Evolutionary conservation across 371 early-diverging fungal species (phyloP).

Genomic region (Rozella allomycis): DNA sequence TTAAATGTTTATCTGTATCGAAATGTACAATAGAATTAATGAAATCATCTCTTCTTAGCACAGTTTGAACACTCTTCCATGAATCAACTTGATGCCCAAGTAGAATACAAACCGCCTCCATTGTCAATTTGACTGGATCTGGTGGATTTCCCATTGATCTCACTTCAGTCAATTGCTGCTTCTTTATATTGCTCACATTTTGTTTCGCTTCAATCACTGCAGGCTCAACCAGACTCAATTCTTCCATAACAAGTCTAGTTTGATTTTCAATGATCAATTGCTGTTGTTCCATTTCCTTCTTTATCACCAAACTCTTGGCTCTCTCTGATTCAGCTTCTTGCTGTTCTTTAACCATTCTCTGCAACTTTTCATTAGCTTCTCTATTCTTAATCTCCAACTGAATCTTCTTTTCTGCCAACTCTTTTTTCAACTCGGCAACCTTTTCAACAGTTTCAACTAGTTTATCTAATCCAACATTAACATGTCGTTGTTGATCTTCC

Average conservation of each 20-base stretch:
- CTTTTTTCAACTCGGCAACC: conserved; percentile 76
- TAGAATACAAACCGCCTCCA: conserved; percentile 90
- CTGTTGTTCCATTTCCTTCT: conserved; percentile 49
- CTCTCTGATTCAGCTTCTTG: conserved; percentile 85
- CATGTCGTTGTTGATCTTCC: conserved; percentile 93
- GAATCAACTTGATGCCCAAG: conserved; percentile 65
- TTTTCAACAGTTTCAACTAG: conserved; percentile 83
- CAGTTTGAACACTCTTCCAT: conserved; percentile 58
- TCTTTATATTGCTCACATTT: conserved; percentile 81
- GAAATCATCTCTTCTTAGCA: conserved; percentile 90
- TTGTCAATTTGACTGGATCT: conserved; percentile 78
- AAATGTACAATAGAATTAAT: conserved; percentile 89
- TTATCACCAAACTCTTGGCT: conserved; percentile 52
- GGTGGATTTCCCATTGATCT: conserved; percentile 95
- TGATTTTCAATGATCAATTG: conserved; percentile 60
- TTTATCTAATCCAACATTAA: conserved; percentile 90
- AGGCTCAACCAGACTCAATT: conserved; percentile 86
- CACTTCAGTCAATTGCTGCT: conserved; percentile 92
- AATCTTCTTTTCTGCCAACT: conserved; percentile 62
- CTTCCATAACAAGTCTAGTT: conserved; percentile 52
- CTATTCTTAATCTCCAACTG: conserved; percentile 69
- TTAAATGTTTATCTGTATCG: conserved; percentile 48
- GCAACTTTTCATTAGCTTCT: conserved; percentile 84
- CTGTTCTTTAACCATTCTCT: conserved; percentile 86
- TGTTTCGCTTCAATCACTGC: conserved; percentile 88